Base-by-base conservation (phyloP, 148 eudicot genomes). In the Agrostemma githago region DNA sequence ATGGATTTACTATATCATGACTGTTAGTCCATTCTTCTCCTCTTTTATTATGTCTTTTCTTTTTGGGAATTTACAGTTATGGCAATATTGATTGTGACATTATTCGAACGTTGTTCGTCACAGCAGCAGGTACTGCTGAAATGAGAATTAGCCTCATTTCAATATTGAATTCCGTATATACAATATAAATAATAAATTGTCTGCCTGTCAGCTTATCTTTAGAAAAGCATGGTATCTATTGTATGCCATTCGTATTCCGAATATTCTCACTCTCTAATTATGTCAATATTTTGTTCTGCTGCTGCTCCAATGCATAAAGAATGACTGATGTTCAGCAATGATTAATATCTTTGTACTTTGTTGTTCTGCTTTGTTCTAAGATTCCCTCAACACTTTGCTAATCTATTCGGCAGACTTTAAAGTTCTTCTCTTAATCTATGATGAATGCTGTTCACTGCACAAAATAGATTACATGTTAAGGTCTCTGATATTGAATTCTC, bases 1-100 rank as follows among this genome's bases (percentile, higher is more conserved):
- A 6, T 80, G 83, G 80, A 80, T 80, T 61, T 58, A 61, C n/a
- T 70, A 76, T 68, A 80, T 80, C 71, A 76, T 80, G 83, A 77
- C 48, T 34, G 83, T 80, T 59, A 76, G 83, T 72, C 26, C 16
- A 12, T 57, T 40, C 17, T 62, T 72, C 16, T 51, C 62, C n/a
- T 62, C 12, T 3, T 65, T 19, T 42, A 9, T 39, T n/a, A 26
- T 26, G 34, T 20, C 3, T n/a, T n/a, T 5, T 2, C 3, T 58
- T 41, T 12, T 74, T 34, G 39, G 43, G 17, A 14, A 15, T 51
- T 62, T 14, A 62, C 5, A 61, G 65, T 21, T 6, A 8, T 61
- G 26, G 2, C 16, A 51, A 51, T 51, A 61, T 26, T 61, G 39
- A 61, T 37, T 16, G 42, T 12, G 14, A 64, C 68, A 2, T 10